A percentile compares a stretch with the other conserved stretches of the same genome.
phyloP scores from a whole-genome alignment of 257 asterid genomes.

The Lycium ferocissimum region DNA sequence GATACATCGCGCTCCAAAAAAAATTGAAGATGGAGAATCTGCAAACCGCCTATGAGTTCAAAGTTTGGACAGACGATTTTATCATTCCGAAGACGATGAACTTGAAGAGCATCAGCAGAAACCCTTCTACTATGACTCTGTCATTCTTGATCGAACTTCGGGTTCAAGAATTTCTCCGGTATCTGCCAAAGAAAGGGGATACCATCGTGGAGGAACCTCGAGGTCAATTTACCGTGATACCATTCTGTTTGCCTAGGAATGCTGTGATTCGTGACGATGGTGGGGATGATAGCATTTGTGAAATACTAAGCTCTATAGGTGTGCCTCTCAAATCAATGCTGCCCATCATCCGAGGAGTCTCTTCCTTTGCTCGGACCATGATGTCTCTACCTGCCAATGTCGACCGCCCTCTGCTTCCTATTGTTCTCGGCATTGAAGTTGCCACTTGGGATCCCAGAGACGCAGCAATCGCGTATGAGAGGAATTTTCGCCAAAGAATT shows the following conservation, averaged over 20 bases:
- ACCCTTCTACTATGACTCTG: background rate
- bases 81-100: background rate
- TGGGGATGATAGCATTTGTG: background rate
- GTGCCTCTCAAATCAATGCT: background rate
- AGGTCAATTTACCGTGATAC: background rate
- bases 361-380: background rate
- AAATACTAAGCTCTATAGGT: background rate
- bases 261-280: background rate
- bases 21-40: background rate
- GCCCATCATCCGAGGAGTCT: background rate
- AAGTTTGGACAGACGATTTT: background rate
- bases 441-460: background rate
- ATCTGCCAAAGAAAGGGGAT: background rate
- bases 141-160: background rate
- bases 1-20: no score
- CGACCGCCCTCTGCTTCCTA: background rate
- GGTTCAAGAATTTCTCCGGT: background rate
- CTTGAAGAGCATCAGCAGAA: background rate
- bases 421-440: background rate
- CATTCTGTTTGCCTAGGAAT: background rate
- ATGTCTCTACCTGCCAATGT: background rate
- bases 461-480: background rate
- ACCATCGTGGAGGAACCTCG: background rate
- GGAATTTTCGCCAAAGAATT: background rate
- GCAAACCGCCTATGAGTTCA: background rate